Percentiles rank a stretch among this genome's conserved stretches.
Conservation (phyloP, 352 stramenopile species). For the Phytopythium sindhum region DNA sequence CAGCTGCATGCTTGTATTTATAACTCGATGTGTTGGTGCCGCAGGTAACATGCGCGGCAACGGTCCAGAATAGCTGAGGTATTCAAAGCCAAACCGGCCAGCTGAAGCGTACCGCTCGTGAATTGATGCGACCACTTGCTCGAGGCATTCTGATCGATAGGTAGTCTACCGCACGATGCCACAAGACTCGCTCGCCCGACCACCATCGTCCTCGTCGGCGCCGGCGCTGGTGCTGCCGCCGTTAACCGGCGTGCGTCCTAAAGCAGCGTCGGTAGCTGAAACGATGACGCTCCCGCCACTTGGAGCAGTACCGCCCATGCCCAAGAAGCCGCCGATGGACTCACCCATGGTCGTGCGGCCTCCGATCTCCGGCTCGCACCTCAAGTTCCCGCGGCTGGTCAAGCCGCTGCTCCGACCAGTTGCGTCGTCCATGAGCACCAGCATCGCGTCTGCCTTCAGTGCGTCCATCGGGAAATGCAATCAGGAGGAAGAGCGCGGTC, state of each 20-base stretch:
- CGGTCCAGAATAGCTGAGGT: background rate
- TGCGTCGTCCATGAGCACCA: constrained; percentile 4
- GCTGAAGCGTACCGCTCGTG: background rate
- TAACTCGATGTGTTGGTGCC: background rate
- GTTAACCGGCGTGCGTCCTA: background rate
- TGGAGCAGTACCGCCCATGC: background rate
- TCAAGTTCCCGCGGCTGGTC: constrained; percentile 40
- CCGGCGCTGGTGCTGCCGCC: constrained; percentile 2
- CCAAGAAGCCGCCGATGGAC: constrained; percentile 3
- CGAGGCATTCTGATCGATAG: background rate
- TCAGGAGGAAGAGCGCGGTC: constrained; percentile 31
- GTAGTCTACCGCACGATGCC: background rate
- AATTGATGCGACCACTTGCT: background rate
- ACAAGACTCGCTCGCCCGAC: background rate
- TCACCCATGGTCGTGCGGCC: background rate
- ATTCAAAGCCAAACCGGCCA: background rate
- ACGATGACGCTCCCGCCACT: background rate
- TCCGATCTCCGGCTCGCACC: background rate
- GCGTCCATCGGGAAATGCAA: constrained; percentile 19
- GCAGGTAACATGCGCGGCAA: background rate
- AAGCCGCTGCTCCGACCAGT: constrained; percentile 20
- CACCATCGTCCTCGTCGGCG: background rate
- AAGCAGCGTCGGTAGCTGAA: background rate
- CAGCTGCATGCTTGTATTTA: background rate
- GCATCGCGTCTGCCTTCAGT: background rate